phyloP scores from a whole-genome alignment of 805 yeast genomes.

The Lachancea kluyveri region DNA sequence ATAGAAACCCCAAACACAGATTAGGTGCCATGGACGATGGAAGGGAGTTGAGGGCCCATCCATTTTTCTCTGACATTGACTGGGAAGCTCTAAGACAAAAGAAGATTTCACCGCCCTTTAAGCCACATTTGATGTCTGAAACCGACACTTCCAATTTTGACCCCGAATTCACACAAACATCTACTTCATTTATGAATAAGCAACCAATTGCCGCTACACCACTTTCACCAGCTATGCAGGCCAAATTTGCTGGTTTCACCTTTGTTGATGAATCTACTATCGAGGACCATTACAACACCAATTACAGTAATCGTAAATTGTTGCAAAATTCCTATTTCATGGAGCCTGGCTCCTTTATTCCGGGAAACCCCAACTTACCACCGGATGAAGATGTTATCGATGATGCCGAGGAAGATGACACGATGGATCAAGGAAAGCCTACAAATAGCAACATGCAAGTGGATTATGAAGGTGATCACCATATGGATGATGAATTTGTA shows the following conservation, averaged over 20 bases:
- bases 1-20: constrained; percentile 93
- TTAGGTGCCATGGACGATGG: constrained; percentile 91
- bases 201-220: constrained; percentile 56
- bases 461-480: constrained; percentile 44
- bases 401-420: constrained; percentile 54
- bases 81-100: constrained; percentile 77
- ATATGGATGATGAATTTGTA: constrained; percentile 76
- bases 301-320: constrained; percentile 30
- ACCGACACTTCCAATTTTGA: constrained; percentile 96
- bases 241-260: constrained; percentile 93
- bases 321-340: constrained; percentile 34
- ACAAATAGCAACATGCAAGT: constrained; percentile 18
- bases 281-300: constrained; percentile 67
- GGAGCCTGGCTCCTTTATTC: constrained; percentile 68
- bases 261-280: constrained; percentile 90
- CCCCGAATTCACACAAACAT: constrained; percentile 92
- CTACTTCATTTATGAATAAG: constrained; percentile 73
- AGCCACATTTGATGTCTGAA: constrained; percentile 86
- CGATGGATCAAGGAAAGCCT: constrained; percentile 17
- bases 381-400: constrained; percentile 82
- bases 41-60: constrained; percentile 83
- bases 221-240: constrained; percentile 89
- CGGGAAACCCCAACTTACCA: constrained; percentile 73
- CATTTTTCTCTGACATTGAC: constrained; percentile 86
- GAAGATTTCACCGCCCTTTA: constrained; percentile 92